phyloP scores from a whole-genome alignment of 2,329 filamentous ascomycete species.

The Alternaria burnsii region DNA sequence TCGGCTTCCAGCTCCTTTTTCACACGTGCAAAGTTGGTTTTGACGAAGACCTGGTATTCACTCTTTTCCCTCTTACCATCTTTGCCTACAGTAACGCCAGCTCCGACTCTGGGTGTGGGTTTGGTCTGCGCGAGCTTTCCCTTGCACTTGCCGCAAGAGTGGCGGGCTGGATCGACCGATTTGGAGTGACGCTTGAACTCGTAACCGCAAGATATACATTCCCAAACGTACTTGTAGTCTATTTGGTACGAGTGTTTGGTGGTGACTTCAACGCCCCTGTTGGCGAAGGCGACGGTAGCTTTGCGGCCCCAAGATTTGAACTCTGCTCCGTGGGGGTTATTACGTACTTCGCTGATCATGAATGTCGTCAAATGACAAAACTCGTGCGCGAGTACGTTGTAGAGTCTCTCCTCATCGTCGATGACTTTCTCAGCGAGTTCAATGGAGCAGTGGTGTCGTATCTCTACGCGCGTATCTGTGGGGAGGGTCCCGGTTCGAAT shows the following conservation, averaged over 20 bases:
- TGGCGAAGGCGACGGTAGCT: constrained; percentile 65
- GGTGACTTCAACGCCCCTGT: constrained; percentile 76
- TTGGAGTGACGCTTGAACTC: constrained; percentile 86
- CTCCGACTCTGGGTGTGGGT: constrained; percentile 69
- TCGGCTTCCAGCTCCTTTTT: constrained; percentile 57
- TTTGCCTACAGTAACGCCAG: constrained; percentile 9
- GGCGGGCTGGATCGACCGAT: constrained; percentile 76
- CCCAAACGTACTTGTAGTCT: constrained; percentile 91
- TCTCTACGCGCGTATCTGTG: constrained; percentile 38
- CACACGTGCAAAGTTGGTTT: constrained; percentile 69
- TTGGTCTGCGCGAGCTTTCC: constrained; percentile 75
- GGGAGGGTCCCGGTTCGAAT: constrained; percentile 37
- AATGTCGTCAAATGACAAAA: constrained; percentile 95
- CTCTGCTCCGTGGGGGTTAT: constrained; percentile 81
- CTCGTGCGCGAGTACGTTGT: constrained; percentile 95
- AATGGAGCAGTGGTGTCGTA: constrained; percentile 74
- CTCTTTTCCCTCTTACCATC: constrained; percentile 44
- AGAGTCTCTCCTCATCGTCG: constrained; percentile 73
- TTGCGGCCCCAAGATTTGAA: constrained; percentile 76
- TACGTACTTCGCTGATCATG: constrained; percentile 79
- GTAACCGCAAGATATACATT: constrained; percentile 71
- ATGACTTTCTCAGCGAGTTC: constrained; percentile 92
- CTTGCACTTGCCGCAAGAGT: constrained; percentile 82
- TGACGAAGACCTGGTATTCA: constrained; percentile 69
- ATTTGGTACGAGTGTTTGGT: constrained; percentile 92